Percentiles rank a stretch among this genome's conserved stretches.
Conservation (phyloP, 305 asterid species). For the Solanum hybrid region DNA sequence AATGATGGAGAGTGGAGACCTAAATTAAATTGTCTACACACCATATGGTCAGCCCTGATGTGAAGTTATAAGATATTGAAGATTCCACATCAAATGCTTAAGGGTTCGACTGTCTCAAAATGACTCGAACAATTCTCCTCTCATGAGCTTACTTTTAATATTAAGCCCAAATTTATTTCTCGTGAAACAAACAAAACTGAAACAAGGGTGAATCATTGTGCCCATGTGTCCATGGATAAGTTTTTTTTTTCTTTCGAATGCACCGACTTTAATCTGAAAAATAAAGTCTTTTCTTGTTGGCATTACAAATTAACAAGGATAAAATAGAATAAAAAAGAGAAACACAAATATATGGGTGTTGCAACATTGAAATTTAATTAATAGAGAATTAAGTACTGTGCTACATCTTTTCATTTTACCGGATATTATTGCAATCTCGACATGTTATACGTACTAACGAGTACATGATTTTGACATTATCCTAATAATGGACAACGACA, state of each 20-base stretch:
- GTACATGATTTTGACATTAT: neutral
- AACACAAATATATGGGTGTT: neutral
- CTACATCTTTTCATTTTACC: neutral
- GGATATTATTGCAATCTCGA: neutral
- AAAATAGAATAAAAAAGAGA: neutral
- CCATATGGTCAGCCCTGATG: neutral
- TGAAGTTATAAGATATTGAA: neutral
- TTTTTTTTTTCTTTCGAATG: neutral
- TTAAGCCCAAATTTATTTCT: neutral
- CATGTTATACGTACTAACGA: neutral
- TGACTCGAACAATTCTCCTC: neutral
- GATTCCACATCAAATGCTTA: neutral
- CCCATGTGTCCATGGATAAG: neutral
- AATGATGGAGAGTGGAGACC: neutral
- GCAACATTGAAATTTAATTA: neutral
- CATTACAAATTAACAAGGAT: neutral
- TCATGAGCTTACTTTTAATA: neutral
- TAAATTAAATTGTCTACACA: neutral
- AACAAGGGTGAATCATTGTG: neutral
- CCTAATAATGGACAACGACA: neutral
- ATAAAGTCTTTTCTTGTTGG: neutral
- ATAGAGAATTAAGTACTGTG: neutral
- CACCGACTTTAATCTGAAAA: neutral
- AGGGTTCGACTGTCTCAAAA: accelerated
- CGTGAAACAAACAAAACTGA: neutral